phyloP scores from a whole-genome alignment of 352 stramenopile species.

The Phytophthora pluvialis region DNA sequence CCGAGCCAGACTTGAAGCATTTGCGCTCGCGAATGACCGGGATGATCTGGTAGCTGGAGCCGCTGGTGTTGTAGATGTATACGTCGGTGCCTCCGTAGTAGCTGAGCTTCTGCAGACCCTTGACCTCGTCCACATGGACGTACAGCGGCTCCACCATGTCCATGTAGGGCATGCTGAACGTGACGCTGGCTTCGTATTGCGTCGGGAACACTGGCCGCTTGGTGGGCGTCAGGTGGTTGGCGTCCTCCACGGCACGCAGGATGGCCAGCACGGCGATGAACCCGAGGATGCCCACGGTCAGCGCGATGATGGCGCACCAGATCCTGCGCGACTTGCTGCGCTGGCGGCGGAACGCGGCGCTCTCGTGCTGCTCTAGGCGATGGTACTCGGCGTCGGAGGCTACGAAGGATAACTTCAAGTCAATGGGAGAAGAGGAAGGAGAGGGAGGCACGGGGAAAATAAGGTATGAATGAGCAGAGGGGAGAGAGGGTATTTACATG shows the following conservation, averaged over 20 bases:
- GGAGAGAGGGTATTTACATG: slow-evolving; percentile 30
- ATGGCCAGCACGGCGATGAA: slow-evolving; percentile 87
- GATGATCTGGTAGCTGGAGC: slow-evolving; percentile 84
- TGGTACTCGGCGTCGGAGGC: slow-evolving; percentile 38
- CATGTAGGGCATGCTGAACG: slow-evolving; percentile 90
- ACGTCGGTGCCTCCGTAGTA: slow-evolving; percentile 90
- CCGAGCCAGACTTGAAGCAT: slow-evolving; percentile 65
- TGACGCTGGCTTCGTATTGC: slow-evolving; percentile 90
- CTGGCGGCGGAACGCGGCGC: slow-evolving; percentile 48
- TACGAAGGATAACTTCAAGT: slow-evolving; percentile 21
- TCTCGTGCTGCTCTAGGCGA: slow-evolving; percentile 43
- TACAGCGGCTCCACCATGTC: slow-evolving; percentile 89
- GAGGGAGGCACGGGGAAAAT: neutral
- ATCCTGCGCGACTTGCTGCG: slow-evolving; percentile 73
- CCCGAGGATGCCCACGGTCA: slow-evolving; percentile 77
- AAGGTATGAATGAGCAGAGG: slow-evolving; percentile 9
- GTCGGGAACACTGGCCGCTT: slow-evolving; percentile 74
- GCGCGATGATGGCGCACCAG: slow-evolving; percentile 84
- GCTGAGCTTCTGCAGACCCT: slow-evolving; percentile 84
- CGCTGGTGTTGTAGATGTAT: slow-evolving; percentile 87
- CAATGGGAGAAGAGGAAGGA: slow-evolving; percentile 4
- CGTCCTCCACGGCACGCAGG: slow-evolving; percentile 81
- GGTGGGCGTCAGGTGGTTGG: slow-evolving; percentile 72
- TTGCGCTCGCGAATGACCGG: slow-evolving; percentile 78
- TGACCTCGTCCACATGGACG: slow-evolving; percentile 78